phyloP scores from a whole-genome alignment of 768 basidiomycete genomes.

The Boletus bicolor region DNA sequence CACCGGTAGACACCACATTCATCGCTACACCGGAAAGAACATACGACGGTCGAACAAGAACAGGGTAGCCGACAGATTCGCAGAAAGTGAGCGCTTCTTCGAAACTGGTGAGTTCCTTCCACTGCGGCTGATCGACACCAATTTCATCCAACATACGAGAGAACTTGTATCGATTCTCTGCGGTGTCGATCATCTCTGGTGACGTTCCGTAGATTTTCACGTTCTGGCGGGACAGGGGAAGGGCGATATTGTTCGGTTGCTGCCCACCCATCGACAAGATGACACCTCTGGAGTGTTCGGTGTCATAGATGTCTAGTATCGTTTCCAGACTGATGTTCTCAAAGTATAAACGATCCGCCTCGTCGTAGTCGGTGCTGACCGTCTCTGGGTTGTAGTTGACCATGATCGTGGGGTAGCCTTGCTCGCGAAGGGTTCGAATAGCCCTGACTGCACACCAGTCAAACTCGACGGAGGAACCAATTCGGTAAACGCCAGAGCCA shows the following conservation, averaged over 20 bases:
- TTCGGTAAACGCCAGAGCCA: conserved; percentile 97
- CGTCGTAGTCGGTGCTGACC: conserved; percentile 98
- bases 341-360: conserved; percentile 97
- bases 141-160: conserved; percentile 96
- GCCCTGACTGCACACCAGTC: conserved; percentile 99
- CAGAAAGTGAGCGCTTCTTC: conserved; percentile 89
- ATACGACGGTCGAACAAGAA: conserved; percentile 95
- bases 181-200: conserved; percentile 99
- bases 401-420: conserved; percentile 94
- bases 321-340: conserved; percentile 98
- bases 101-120: conserved; percentile 95
- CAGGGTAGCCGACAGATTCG: conserved; percentile 89
- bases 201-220: conserved; percentile 99
- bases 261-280: conserved; percentile 99
- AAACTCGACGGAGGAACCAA: conserved; percentile 98
- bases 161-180: conserved; percentile 99
- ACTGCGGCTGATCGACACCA: conserved; percentile 95
- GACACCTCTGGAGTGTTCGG: conserved; percentile 83
- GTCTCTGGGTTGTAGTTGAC: conserved; percentile 99
- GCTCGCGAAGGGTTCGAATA: conserved; percentile 93
- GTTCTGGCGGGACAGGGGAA: conserved; percentile 93
- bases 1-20: conserved; percentile 95
- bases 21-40: conserved; percentile 99
- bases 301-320: conserved; percentile 94
- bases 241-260: conserved; percentile 97